Percentiles rank a stretch among this genome's conserved stretches.
These are phyloP conservation scores for Malus hybrid DNA, from an alignment of 331 rosid species.

Conservation along the genomic window DNA sequence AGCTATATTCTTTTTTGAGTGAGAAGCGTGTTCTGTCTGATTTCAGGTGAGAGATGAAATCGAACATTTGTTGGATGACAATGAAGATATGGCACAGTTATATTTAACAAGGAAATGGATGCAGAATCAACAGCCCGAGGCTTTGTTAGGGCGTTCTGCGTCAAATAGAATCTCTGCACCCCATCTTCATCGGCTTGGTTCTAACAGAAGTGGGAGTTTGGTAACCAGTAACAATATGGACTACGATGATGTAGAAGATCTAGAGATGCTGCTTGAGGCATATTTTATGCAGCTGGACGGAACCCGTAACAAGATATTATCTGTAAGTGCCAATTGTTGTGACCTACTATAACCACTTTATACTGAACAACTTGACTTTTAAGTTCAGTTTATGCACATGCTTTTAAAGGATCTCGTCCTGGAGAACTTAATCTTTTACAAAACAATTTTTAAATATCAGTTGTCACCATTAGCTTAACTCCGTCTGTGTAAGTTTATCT, in stretches of 20 bases:
- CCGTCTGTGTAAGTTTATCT: no score
- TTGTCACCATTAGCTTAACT: neutral
- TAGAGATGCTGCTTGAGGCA: slow-evolving; percentile 98
- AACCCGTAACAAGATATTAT: slow-evolving; percentile 92
- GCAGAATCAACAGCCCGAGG: slow-evolving; percentile 66
- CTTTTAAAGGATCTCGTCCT: neutral
- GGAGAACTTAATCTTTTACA: neutral
- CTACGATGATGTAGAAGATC: slow-evolving; percentile 78
- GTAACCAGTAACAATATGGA: slow-evolving; percentile 44
- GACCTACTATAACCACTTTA: neutral
- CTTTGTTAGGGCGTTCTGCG: slow-evolving; percentile 33
- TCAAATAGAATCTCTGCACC: slow-evolving; percentile 34
- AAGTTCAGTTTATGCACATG: neutral
- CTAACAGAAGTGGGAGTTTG: slow-evolving; percentile 63
- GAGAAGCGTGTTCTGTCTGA: slow-evolving; percentile 8
- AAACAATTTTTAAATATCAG: neutral
- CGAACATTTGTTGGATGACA: slow-evolving; percentile 89
- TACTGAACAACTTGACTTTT: neutral
- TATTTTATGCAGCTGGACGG: slow-evolving; percentile 96
- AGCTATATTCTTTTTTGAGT: neutral
- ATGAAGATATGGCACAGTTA: slow-evolving; percentile 90
- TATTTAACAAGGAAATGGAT: slow-evolving; percentile 86
- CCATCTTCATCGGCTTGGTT: slow-evolving; percentile 45
- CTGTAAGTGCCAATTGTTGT: slow-evolving; percentile 48
- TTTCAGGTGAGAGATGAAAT: slow-evolving; percentile 86